Evolutionary conservation across 2,329 filamentous ascomycete genomes (phyloP), one percentile per base, ranked within the genome.

Genomic region (Magnaporthiopsis incrustans): DNA sequence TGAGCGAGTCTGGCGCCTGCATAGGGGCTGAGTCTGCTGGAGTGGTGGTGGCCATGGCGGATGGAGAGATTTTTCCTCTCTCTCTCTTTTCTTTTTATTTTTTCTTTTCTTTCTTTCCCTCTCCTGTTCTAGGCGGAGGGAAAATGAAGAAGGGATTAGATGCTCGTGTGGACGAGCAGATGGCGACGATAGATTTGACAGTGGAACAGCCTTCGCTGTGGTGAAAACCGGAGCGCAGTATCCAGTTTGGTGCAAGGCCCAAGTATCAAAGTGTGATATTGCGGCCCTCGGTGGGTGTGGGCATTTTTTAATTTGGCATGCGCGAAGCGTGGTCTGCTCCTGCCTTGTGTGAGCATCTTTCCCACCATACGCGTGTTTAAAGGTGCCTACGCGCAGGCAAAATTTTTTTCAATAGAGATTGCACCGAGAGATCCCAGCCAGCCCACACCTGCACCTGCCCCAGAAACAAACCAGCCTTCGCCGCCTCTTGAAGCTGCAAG

Each of bases 1-100:
- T 75, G 14, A 70, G 67, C 14, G 73, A 70, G 63, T 78, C 75
- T n/a, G 75, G 66, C n/a, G 67, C 64, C n/a, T 38, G 12, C 27
- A n/a, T 26, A 18, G n/a, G n/a, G 18, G 27, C 22, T 25, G 56
- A 15, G 4, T 22, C 22, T n/a, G 27, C 15, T 22, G 60, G 25
- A 25, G 38, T 25, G 35, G 26, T 18, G 38, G 44, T 11, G 38
- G 30, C 56, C 14, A 15, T 30, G 2, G 11, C 2, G 33, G 33
- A 12, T 11, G 11, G 12, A 35, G 3, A 35, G 33, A 35, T 35
- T 35, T 35, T 7, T 12, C 11, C 11, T 12, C 8, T 35, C 11
- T 12, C 3, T 10, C 33, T 35, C 33, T 8, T n/a, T n/a, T n/a
- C 2, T 8, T 14, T 8, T n/a, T 3, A 25, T 7, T 50, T 50